Evolutionary conservation across 176 grass and related monocot species (phyloP), one percentile per base, ranked within the genome.

Genomic region (Oryza punctata): DNA sequence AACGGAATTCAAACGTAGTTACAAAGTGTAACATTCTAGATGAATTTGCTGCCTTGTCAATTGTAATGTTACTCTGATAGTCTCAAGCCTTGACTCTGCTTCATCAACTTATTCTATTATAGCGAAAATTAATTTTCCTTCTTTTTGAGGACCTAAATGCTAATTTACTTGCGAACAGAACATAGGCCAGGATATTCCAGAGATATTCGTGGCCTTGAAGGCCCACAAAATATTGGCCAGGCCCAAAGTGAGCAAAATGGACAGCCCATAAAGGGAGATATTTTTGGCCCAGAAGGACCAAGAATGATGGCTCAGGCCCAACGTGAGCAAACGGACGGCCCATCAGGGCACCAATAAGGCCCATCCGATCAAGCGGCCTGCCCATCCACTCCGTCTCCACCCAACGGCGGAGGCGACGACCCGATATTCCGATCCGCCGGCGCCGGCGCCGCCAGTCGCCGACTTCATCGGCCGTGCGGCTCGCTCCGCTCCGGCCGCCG

Each of bases 371-470:
- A 11, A 24, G 13, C n/a, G 12, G 52, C 21, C 21, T 4, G 30
- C 33, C 32, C 33, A 35, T 6, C 21, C 11, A 41, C 9, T 10
- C 47, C 1, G 19, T 15, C 14, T 40, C 66, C 57, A 40, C 78
- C 45, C 13, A 35, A 24, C 44, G 21, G 64, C 64, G 43, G 41
- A 44, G 65, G 27, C 67, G 64, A 13, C 76, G 6, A 57, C 12
- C 52, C 52, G 18, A 57, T 57, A 41, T 41, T 41, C 52, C 52
- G 14, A 6, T 41, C 18, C 64, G 43, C 64, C 77, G 40, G 21
- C 40, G 27, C 77, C 77, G 77, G 47, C 64, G 44, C 26, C 23
- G 27, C 27, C 12, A 57, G 52, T 57, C 79, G 47, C 47, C 67
- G 47, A 19, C 67, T 67, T 21, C 32, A 40, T 37, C 65, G 21